Evolutionary conservation across 176 grass and related monocot species (phyloP).

Genomic region (Avena atlantica): DNA sequence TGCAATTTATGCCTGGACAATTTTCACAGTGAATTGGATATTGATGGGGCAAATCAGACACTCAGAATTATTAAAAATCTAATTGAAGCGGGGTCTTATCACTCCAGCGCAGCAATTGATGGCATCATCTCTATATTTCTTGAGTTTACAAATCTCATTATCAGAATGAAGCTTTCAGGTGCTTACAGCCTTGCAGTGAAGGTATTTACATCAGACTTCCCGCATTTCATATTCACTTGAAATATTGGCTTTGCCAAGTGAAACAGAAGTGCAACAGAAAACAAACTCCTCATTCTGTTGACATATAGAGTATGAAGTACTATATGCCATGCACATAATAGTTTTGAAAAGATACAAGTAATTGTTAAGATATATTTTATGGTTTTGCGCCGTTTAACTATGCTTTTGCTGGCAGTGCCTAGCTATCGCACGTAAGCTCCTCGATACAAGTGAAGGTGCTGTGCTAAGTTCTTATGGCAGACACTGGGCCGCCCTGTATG

Average conservation of each 20-base stretch:
- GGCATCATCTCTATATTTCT: conserved; percentile 63
- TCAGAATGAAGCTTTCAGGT: conserved; percentile 67
- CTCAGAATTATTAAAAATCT: conserved; percentile 85
- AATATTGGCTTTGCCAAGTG: conserved; percentile 10
- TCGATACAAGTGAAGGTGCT: conserved; percentile 59
- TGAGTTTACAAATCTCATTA: conserved; percentile 68
- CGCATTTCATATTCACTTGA: conserved; percentile 1
- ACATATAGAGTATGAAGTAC: not conserved
- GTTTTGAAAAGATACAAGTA: conserved; percentile 8
- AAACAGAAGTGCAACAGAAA: conserved; percentile 27
- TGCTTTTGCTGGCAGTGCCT: conserved; percentile 62
- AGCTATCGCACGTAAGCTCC: conserved; percentile 68
- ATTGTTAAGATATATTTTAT: conserved; percentile 14
- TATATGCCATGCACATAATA: conserved; percentile 2
- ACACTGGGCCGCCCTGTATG: conserved; percentile 64
- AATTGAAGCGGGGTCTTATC: conserved; percentile 62
- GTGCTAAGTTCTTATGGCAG: conserved; percentile 60
- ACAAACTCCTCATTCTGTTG: not conserved
- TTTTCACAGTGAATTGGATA: conserved; percentile 65
- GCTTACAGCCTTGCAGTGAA: conserved; percentile 69
- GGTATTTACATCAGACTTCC: conserved; percentile 48
- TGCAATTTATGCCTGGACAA: conserved; percentile 8
- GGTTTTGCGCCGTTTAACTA: conserved; percentile 27
- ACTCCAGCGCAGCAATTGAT: conserved; percentile 60
- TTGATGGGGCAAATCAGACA: conserved; percentile 71